Percentiles rank a stretch among this genome's conserved stretches.
These are phyloP conservation scores for Gliomastix tumulicola DNA, from an alignment of 2,329 filamentous ascomycete species.

Conservation along the genomic window DNA sequence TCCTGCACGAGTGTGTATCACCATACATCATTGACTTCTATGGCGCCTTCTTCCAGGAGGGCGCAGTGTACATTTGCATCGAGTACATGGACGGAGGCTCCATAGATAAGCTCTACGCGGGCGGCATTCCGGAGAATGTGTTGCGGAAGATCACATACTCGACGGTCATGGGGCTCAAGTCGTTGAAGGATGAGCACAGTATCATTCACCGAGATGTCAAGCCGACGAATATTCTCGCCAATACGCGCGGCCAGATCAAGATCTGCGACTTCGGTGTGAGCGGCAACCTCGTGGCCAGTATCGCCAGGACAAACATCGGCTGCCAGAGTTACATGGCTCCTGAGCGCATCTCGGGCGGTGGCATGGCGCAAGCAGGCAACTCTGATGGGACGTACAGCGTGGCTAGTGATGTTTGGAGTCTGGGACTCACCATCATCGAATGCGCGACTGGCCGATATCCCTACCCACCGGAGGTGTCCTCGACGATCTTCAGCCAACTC, in stretches of 20 bases:
- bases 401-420: conserved; percentile 95
- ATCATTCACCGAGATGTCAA: conserved; percentile 99
- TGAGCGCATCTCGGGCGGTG: conserved; percentile 85
- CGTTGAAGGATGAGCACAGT: conserved; percentile 94
- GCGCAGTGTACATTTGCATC: conserved; percentile 98
- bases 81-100: conserved; percentile 99
- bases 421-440: conserved; percentile 91
- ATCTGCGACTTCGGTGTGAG: conserved; percentile 98
- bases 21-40: conserved; percentile 99
- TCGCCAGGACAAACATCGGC: conserved; percentile 97
- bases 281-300: conserved; percentile 92
- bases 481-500: conserved; percentile 96
- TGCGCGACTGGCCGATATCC: conserved; percentile 92
- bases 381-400: conserved; percentile 88
- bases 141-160: conserved; percentile 85
- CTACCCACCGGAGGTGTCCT: conserved; percentile 94
- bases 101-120: conserved; percentile 89
- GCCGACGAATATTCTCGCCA: conserved; percentile 95
- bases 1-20: conserved; percentile 88
- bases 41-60: conserved; percentile 97
- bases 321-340: conserved; percentile 99
- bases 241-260: conserved; percentile 85
- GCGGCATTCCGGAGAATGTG: conserved; percentile 83
- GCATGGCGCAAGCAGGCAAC: conserved; percentile 62
- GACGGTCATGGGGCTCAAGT: conserved; percentile 86